Conservation (phyloP, 257 asterid genomes). For the Leonotis leonurus region DNA sequence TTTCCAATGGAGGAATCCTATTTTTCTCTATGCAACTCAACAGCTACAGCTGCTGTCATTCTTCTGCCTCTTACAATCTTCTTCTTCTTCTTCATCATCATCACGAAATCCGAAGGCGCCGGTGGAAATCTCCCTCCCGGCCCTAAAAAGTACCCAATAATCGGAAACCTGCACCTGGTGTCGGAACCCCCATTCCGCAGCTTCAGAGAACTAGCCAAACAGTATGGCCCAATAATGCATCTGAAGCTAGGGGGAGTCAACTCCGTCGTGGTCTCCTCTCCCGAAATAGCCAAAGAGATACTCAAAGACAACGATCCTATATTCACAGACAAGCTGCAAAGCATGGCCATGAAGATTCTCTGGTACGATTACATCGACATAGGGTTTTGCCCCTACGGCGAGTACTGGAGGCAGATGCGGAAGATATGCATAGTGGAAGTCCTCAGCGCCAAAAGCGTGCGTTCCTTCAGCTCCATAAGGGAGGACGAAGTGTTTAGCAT, state of each 20-base stretch:
- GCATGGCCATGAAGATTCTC: neutral
- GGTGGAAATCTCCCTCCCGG: conserved; percentile 16
- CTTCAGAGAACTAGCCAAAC: conserved; percentile 9
- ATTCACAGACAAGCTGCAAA: neutral
- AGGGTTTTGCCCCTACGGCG: conserved; percentile 7
- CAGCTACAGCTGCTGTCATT: neutral
- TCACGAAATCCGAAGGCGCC: neutral
- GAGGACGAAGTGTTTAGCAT: conserved; percentile 7
- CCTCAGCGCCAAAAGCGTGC: conserved; percentile 11
- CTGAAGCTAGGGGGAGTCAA: conserved; percentile 7
- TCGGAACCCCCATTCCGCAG: conserved; percentile 1
- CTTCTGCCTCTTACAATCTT: neutral
- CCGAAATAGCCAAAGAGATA: neutral
- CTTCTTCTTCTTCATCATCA: neutral
- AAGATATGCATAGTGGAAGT: conserved; percentile 6
- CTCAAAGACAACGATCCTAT: neutral
- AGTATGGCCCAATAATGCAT: conserved; percentile 11
- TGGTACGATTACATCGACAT: conserved; percentile 5
- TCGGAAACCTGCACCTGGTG: conserved; percentile 15
- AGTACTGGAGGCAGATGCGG: conserved; percentile 23
- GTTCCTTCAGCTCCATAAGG: neutral
- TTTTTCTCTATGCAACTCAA: neutral
- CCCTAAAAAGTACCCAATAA: conserved; percentile 15
- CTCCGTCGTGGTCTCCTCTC: conserved; percentile 10
- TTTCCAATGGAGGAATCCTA: neutral